Base-by-base conservation (phyloP, 441 rosid species). In the Brassica balearica region DNA sequence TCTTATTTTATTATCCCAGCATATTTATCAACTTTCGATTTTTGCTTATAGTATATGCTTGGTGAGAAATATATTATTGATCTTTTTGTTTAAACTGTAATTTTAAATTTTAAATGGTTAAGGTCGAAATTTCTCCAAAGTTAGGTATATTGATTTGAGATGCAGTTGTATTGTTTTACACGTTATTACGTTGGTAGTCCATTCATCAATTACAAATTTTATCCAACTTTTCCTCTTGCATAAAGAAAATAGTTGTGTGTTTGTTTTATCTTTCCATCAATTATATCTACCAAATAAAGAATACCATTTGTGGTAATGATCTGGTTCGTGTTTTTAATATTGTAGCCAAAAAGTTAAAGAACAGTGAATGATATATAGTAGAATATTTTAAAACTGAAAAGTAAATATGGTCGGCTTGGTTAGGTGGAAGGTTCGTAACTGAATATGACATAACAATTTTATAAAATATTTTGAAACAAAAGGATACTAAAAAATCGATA, bases 151-250 rank as follows among this genome's bases (percentile, higher is more conserved):
- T 72, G 77, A 61, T 61, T 61, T 68, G 48, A 41, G 74, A 73
- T 73, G 32, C 51, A 29, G 63, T n/a, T 53, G 23, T 55, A 73
- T 68, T 79, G 74, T 62, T 68, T 62, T 55, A 68, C 82, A 68
- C 74, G 71, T 79, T 62, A 63, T 34, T 17, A 22, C 56, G 36
- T 79, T 73, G 36, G 82, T 68, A 74, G 82, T 79, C 78, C 71
- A 53, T 36, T 69, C 41, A 55, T 55, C 60, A 4, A 55, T 55
- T 55, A 55, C 10, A 55, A 7, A 51, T 2, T 27, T 9, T 29
- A 2, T 43, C 38, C 29, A 20, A 43, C 36, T 53, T 69, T 25
- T 1, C 25, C 7, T 17, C 7, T 34, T 20, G 70, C 8, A 48
- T n/a, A 76, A 7, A 61, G 36, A 14, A 64, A 9, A 12, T n/a